phyloP scores from a whole-genome alignment of 257 asterid species.

The Anisodus acutangulus region DNA sequence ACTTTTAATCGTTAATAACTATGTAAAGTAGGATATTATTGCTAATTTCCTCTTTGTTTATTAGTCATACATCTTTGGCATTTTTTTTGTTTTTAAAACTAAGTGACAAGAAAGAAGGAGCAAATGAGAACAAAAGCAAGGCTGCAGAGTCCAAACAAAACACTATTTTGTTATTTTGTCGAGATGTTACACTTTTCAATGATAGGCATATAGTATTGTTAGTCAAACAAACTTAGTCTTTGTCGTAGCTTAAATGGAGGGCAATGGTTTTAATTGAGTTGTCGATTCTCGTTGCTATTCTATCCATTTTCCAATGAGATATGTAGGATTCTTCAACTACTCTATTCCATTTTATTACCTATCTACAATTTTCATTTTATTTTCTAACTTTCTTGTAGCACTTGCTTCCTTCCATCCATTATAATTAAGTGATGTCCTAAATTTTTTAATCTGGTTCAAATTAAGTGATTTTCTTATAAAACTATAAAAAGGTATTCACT shows the following conservation, averaged over 20 bases:
- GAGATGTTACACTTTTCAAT: constrained; percentile 4
- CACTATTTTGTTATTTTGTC: neutral
- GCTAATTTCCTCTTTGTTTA: constrained; percentile 7
- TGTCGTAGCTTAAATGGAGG: constrained; percentile 25
- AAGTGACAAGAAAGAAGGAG: constrained; percentile 17
- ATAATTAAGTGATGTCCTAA: no score
- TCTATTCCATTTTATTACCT: neutral
- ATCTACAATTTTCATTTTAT: no score
- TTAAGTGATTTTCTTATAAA: no score
- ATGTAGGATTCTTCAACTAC: constrained; percentile 5
- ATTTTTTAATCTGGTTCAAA: no score
- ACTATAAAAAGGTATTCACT: no score
- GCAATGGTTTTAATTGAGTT: constrained; percentile 11
- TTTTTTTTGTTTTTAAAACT: neutral
- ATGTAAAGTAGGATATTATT: constrained; percentile 25
- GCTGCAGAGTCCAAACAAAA: neutral
- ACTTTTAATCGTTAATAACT: neutral
- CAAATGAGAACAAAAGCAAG: constrained; percentile 12
- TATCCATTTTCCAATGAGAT: neutral
- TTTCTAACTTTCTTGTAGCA: no score
- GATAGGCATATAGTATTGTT: neutral
- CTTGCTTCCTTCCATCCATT: no score
- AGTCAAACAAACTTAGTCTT: constrained; percentile 22
- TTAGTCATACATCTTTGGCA: constrained; percentile 21
- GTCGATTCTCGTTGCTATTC: neutral